Percentiles rank a stretch among this genome's conserved stretches.
These are phyloP conservation scores for Atkinsonella hypoxylon DNA, from an alignment of 2,329 filamentous ascomycete genomes.

Conservation along the genomic window DNA sequence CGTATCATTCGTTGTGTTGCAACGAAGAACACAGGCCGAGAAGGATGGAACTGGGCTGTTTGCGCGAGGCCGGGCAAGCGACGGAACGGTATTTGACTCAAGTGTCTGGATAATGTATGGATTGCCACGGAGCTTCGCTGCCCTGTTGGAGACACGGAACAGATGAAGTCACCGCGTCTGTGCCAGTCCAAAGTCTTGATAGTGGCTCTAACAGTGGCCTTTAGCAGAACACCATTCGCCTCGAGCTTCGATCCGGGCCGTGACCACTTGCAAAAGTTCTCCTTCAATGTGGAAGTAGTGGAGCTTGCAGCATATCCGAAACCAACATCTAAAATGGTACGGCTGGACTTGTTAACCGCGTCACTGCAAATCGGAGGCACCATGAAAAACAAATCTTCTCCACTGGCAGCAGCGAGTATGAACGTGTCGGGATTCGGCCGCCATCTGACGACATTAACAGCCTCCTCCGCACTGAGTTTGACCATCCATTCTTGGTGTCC, in stretches of 20 bases:
- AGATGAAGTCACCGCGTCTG: slow-evolving; percentile 84
- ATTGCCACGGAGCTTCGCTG: slow-evolving; percentile 77
- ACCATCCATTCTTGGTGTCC: slow-evolving; percentile 81
- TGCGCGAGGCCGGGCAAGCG: slow-evolving; percentile 63
- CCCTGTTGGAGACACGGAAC: slow-evolving; percentile 74
- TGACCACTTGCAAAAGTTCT: slow-evolving; percentile 69
- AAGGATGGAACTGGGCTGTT: slow-evolving; percentile 88
- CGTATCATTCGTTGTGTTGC: slow-evolving; percentile 89
- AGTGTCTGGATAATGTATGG: slow-evolving; percentile 88
- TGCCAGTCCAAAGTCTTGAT: slow-evolving; percentile 93
- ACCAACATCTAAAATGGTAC: slow-evolving; percentile 71
- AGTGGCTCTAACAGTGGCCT: slow-evolving; percentile 64
- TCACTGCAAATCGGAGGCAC: slow-evolving; percentile 65
- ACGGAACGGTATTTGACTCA: slow-evolving; percentile 90
- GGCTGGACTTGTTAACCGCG: slow-evolving; percentile 59
- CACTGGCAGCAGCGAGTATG: slow-evolving; percentile 72
- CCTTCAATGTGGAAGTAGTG: slow-evolving; percentile 50
- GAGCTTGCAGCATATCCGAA: slow-evolving; percentile 80
- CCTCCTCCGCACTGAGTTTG: slow-evolving; percentile 63
- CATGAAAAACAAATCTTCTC: slow-evolving; percentile 76
- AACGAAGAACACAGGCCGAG: slow-evolving; percentile 86
- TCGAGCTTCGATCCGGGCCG: slow-evolving; percentile 64
- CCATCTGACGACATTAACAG: slow-evolving; percentile 83
- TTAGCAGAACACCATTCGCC: slow-evolving; percentile 66
- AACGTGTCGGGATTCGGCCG: slow-evolving; percentile 70